phyloP scores from a whole-genome alignment of 1,139 yeast species.

The Yamadazyma sp. region DNA sequence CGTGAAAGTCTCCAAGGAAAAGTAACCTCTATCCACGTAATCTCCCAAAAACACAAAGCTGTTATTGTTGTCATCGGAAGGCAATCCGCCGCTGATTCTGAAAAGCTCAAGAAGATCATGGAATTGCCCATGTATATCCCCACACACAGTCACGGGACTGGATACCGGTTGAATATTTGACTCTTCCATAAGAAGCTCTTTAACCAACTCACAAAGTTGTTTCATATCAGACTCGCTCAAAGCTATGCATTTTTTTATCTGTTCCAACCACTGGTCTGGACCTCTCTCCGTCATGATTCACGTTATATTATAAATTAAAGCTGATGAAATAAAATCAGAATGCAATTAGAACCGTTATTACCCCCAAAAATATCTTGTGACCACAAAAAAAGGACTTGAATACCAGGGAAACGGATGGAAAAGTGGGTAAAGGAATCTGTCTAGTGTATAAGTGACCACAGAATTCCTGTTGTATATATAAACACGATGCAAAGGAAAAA shows the following conservation, averaged over 20 bases:
- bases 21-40: conserved; percentile 95
- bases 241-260: conserved; percentile 85
- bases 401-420: not conserved
- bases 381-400: no score
- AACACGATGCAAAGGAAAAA: conserved; percentile 1
- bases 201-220: conserved; percentile 90
- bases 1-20: conserved; percentile 89
- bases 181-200: conserved; percentile 74
- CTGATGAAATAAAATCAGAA: not conserved
- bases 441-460: no score
- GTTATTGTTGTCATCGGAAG: conserved; percentile 47
- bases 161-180: conserved; percentile 94
- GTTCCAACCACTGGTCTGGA: conserved; percentile 96
- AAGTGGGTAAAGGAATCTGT: not conserved
- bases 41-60: conserved; percentile 88
- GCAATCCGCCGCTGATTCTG: conserved; percentile 90
- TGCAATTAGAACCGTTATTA: not conserved
- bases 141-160: conserved; percentile 98
- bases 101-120: conserved; percentile 91
- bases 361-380: not conserved
- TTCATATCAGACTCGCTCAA: conserved; percentile 94
- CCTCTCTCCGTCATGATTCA: conserved; percentile 68
- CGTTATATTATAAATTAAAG: not conserved
- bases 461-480: not conserved
- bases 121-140: conserved; percentile 98